Base-by-base conservation (phyloP, 2,329 filamentous ascomycete genomes). In the Aureobasidium sp. region DNA sequence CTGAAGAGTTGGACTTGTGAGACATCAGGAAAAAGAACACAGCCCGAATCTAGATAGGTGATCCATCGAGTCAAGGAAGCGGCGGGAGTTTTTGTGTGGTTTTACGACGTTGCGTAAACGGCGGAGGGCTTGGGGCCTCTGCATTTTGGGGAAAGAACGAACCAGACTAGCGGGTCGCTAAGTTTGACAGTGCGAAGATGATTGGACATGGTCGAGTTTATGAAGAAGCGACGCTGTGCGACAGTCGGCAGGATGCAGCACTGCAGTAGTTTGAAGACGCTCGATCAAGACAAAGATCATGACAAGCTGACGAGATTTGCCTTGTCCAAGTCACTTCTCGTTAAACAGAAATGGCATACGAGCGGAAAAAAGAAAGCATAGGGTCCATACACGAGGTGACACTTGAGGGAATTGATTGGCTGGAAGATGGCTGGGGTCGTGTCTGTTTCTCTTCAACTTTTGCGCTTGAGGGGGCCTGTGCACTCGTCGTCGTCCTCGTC, bases 401-500 rank as follows among this genome's bases (percentile, higher is more conserved):
- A 61, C 58, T 50, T 36, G 58, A 50, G 58, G 11, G 10, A n/a
- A 6, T 25, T 40, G 58, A 61, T 61, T 61, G 58, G 58, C 56
- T 60, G 48, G 7, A 51, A 29, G 18, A 60, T 47, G 56, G 56
- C 56, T 48, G 56, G 56, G 42, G 55, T 59, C 25, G 55, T 27
- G 55, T 50, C 53, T 56, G 38, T 45, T 59, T 59, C 55, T 59
- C 55, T 33, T 59, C 55, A 59, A 47, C 55, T 43, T 50, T 58
- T 58, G 54, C 54, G 36, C 25, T 45, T 42, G 25, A 45, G 45
- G 36, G 43, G 40, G 58, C 50, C 43, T 45, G 42, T n/a, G 40
- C 38, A 10, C 11, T 36, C 25, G 42, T 33, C 42, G 25, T 47
- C 56, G 56, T 47, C 56, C 56, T 47, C 40, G 58, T n/a, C n/a